Evolutionary conservation across 75 land plant species (phyloP).

Genomic region (Pinus albicaulis): DNA sequence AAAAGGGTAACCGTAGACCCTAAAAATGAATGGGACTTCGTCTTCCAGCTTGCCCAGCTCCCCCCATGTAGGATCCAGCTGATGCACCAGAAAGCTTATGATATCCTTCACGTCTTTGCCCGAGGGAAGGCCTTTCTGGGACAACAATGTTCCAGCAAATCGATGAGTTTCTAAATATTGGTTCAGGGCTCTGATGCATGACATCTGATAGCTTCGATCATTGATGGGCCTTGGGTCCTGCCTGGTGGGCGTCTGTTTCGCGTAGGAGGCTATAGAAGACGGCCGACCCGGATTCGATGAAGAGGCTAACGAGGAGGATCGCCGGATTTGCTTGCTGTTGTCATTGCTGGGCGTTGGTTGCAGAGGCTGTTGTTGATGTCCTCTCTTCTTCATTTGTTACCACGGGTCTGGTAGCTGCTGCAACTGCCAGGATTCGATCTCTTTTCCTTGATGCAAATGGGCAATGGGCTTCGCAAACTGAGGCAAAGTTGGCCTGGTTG

Average conservation of each 20-base stretch:
- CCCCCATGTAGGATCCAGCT: slow-evolving; percentile 35
- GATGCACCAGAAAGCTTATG: slow-evolving; percentile 49
- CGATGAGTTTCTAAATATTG: slow-evolving; percentile 51
- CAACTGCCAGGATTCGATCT: no score
- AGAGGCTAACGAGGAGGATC: not conserved
- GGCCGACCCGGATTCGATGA: not conserved
- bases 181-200: slow-evolving; percentile 51
- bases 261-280: not conserved
- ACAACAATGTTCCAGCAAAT: slow-evolving; percentile 19
- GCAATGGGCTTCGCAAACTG: no score
- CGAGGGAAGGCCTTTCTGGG: slow-evolving; percentile 64
- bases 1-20: slow-evolving; percentile 50
- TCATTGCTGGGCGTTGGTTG: not conserved
- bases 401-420: no score
- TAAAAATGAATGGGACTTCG: slow-evolving; percentile 58
- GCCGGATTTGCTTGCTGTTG: not conserved
- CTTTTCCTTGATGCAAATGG: no score
- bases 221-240: slow-evolving; percentile 35
- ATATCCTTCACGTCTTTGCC: slow-evolving; percentile 63
- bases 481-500: no score
- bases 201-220: slow-evolving; percentile 46
- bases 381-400: not conserved
- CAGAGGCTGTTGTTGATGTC: not conserved
- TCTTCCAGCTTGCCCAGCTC: slow-evolving; percentile 45
- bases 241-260: slow-evolving; percentile 25